Base-by-base conservation (phyloP, 164 flowering plant genomes). In the Houttuynia cordata region DNA sequence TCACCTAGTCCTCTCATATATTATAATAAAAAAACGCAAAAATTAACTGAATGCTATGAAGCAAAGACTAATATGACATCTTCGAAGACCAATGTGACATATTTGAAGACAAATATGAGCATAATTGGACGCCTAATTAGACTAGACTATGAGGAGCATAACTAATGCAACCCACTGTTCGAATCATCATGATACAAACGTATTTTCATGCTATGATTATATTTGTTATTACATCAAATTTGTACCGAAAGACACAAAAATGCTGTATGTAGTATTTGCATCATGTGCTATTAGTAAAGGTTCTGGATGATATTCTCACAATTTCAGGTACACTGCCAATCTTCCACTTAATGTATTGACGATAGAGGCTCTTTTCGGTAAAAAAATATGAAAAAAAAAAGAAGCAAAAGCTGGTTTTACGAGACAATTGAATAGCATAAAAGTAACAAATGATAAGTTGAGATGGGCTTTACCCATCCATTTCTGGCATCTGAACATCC, bases 401-500 rank as follows among this genome's bases (percentile, higher is more conserved):
- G 17, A 13, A 0, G 4, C 19, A 3, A 56, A 25, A 25, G 21
- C 10, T 25, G 14, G 25, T 56, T 17, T 34, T 2, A 4, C 20
- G 17, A 30, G 21, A 15, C 0, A 18, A 56, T 24, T 21, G 3
- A 9, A 21, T 6, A 54, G 23, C 10, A n/a, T 19, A 24, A 54
- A 53, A 10, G 56, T 53, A n/a, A 23, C 57, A 24, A 17, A 54
- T 15, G 19, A 24, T 10, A 21, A 54, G 37, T 54, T 8, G 19
- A 23, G 30, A 10, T 54, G 24, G 23, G 57, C 24, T 19, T 54
- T 79, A 88, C 96, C 98, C 97, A 64, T 89, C 97, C 94, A 89
- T 85, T 70, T 81, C 97, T 41, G 98, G 98, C 98, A 93, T 93
- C 57, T 90, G 97, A 62, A 86, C 80, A 81, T 93, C 98, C 98